Base-by-base conservation (phyloP, 2,329 filamentous ascomycete genomes). In the Metarhizium anisopliae region DNA sequence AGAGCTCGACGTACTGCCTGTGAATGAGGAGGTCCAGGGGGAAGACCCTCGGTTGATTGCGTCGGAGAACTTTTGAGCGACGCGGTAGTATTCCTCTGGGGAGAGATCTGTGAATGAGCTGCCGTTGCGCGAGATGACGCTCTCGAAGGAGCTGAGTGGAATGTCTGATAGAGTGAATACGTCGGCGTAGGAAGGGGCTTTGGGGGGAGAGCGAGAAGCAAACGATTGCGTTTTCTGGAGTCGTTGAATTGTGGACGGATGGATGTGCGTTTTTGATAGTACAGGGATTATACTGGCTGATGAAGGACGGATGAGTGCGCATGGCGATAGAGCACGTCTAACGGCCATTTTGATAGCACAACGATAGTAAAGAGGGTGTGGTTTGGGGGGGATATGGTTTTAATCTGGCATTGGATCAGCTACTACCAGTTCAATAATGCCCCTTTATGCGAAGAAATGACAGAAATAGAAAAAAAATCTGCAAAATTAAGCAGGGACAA, bases 81-180 rank as follows among this genome's bases (percentile, higher is more conserved):
- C 56, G 6, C 58, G 55, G 45, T 65, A 64, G 43, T 68, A 70
- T 47, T 64, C 56, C 2, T 59, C 56, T 6, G 64, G 52, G 1
- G 61, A 60, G n/a, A 63, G 47, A 16, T 47, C 57, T 6, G 55
- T 53, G 53, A 67, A 62, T 2, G 53, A 40, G 13, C 58, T 57
- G 6, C 45, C 53, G 30, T 59, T 56, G 25, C 36, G 54, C 32
- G 50, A 52, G 8, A 68, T 56, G 30, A 61, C 56, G 5, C 29
- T 30, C 38, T 62, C 59, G 20, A 70, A 64, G 6, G 56, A 54
- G n/a, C 54, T 42, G 2, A 56, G 42, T 7, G 65, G 61, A 50
- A 70, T 61, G 20, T 56, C 49, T 11, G 60, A 57, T 4, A 68
- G 52, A 11, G 55, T 62, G 56, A 64, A 64, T 7, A 60, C 40